Percentiles rank a stretch among this genome's conserved stretches.
phyloP scores from a whole-genome alignment of 2,329 filamentous ascomycete species.

The Fusarium paranaense region DNA sequence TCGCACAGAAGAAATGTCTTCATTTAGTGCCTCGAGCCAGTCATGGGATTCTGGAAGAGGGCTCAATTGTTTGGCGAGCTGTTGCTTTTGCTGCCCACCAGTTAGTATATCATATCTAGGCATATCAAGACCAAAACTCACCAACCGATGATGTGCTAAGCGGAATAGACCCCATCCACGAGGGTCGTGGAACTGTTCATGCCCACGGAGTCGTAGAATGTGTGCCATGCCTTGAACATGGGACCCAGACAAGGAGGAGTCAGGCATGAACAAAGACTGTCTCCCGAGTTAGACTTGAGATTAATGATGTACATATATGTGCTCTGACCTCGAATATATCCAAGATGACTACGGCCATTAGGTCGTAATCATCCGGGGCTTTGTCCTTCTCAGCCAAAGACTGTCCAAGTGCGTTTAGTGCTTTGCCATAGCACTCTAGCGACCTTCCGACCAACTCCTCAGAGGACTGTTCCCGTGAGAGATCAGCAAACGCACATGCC shows the following conservation, averaged over 20 bases:
- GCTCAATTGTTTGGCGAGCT: conserved; percentile 47
- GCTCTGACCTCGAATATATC: conserved; percentile 54
- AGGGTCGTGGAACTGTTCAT: conserved; percentile 49
- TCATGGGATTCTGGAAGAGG: conserved; percentile 45
- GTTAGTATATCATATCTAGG: background rate
- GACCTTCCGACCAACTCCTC: conserved; percentile 42
- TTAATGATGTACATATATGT: background rate
- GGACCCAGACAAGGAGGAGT: conserved; percentile 40
- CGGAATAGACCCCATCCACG: conserved; percentile 55
- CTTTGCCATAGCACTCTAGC: conserved; percentile 50
- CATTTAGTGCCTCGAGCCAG: conserved; percentile 48
- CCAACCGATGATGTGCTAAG: conserved; percentile 53
- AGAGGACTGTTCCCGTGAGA: conserved; percentile 42
- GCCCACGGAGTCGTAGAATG: conserved; percentile 51
- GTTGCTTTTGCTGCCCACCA: conserved; percentile 48
- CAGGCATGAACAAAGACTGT: conserved; percentile 50
- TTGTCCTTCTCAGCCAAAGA: conserved; percentile 48
- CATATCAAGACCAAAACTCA: background rate
- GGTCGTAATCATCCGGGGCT: conserved; percentile 52
- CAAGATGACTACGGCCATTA: conserved; percentile 55
- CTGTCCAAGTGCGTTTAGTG: conserved; percentile 48
- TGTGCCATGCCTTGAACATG: conserved; percentile 56
- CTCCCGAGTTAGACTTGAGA: background rate
- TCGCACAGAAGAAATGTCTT: conserved; percentile 30
- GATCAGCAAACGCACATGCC: conserved; percentile 51